phyloP scores from a whole-genome alignment of 2,329 filamentous ascomycete genomes.

The Monilinia fructicola region DNA sequence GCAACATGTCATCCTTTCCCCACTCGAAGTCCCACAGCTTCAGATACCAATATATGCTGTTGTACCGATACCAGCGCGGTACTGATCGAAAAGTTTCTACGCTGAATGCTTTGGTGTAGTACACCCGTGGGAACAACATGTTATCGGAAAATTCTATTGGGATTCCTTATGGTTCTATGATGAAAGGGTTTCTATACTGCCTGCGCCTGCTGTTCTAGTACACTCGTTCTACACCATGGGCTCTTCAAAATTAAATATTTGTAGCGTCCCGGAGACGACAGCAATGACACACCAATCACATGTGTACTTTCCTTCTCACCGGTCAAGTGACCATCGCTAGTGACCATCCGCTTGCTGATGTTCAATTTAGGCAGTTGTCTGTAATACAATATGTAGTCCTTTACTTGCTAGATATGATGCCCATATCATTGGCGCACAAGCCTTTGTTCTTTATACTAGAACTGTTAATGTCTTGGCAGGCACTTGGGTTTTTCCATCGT shows the following conservation, averaged over 20 bases:
- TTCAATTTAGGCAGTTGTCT: not conserved
- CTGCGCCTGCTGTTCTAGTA: not conserved
- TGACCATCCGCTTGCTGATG: not conserved
- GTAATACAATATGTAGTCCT: not conserved
- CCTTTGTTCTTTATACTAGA: not conserved
- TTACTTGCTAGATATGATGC: not conserved
- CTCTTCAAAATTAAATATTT: not conserved
- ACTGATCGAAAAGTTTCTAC: constrained; percentile 4
- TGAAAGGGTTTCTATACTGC: not conserved
- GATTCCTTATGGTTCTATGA: too few relatives aligned
- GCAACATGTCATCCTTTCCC: not conserved
- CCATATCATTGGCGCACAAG: not conserved
- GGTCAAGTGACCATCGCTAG: not conserved
- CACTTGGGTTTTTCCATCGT: not conserved
- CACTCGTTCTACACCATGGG: not conserved
- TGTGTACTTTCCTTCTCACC: not conserved
- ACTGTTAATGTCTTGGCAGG: not conserved
- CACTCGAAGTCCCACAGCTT: not conserved
- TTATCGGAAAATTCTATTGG: not conserved
- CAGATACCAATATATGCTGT: not conserved
- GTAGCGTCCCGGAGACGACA: not conserved
- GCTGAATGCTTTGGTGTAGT: not conserved
- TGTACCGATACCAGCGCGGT: not conserved
- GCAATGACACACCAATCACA: not conserved
- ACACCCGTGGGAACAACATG: not conserved